A percentile compares a stretch with the other conserved stretches of the same genome.
Conservation (phyloP, 2,329 filamentous ascomycete species). For the Colletotrichum coccodes region DNA sequence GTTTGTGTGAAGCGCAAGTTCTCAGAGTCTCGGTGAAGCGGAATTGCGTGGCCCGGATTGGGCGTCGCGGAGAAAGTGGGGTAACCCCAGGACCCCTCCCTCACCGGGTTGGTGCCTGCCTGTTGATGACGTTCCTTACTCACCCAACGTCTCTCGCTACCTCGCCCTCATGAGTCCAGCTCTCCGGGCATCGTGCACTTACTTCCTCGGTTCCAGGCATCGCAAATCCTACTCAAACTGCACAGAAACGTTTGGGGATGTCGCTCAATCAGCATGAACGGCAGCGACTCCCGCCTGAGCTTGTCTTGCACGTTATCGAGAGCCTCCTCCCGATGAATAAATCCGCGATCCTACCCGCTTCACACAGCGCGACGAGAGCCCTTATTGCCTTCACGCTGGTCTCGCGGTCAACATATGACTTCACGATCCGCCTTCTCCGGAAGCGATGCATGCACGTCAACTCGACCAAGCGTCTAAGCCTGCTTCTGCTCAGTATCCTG, state of each 20-base stretch:
- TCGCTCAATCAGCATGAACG: neutral
- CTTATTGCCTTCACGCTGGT: conserved; percentile 56
- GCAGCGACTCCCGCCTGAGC: conserved; percentile 43
- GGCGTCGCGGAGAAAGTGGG: neutral
- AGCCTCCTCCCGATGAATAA: conserved; percentile 45
- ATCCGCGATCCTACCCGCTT: conserved; percentile 45
- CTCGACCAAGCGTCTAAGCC: conserved; percentile 45
- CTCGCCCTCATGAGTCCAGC: neutral
- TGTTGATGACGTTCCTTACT: neutral
- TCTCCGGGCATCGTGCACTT: neutral
- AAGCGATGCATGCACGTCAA: conserved; percentile 57
- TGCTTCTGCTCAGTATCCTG: conserved; percentile 46
- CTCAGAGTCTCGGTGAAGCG: neutral
- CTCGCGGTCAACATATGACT: conserved; percentile 51
- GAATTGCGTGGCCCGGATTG: neutral
- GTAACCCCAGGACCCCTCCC: neutral
- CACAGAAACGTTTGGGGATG: neutral
- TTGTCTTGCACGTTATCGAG: conserved; percentile 48
- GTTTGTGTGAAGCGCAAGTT: neutral
- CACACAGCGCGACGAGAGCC: conserved; percentile 52
- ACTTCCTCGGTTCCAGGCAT: neutral
- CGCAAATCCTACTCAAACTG: neutral
- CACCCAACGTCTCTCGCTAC: neutral
- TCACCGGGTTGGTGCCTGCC: conserved; percentile 1
- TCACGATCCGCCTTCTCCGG: conserved; percentile 54